Base-by-base conservation (phyloP, 1,284 basidiomycete genomes). In the Ustilago esculenta region DNA sequence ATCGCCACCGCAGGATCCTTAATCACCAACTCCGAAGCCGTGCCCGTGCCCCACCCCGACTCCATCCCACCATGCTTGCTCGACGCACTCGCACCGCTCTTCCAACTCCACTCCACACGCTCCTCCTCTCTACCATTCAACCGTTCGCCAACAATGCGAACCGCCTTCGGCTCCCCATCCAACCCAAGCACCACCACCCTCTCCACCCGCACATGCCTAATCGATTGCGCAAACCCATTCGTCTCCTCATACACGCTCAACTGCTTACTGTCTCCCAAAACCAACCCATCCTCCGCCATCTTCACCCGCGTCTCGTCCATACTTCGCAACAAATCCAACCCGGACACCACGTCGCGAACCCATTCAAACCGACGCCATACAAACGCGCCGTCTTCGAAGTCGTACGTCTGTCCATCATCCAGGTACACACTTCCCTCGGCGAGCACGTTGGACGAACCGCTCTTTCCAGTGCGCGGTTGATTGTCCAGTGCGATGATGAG, bases 361-460 rank as follows among this genome's bases (percentile, higher is more conserved):
- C 69, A 75, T 23, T 57, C 53, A 47, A 81, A 77, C 8, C 63
- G 60, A 33, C 77, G 69, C 75, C 79, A 94, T 47, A 97, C 85
- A 79, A 91, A 89, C 45, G 93, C 86, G 29, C 95, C 94, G 5
- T 87, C 77, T 70, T 88, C 85, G 83, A 94, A 89, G 1, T 86
- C 85, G 82, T 89, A 98, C 0, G 90, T 89, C 67, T 91, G 90
- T 7, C 96, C 95, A 76, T 98, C 96, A 82, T 98, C 96, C 51
- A 96, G 86, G 83, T 98, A 99, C 33, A 99, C 85, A 80, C 94
- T 90, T 30, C 95, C 95, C 3, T 80, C 79, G 0, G 94, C 94
- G 4, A 70, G 49, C 2, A 75, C 36, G 12, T 54, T 46, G 3
- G 25, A 35, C 27, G 37, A 41, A 18, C 44, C 57, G 29, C 37